These are phyloP conservation scores for Helicocarpus griseus DNA, from an alignment of 2,329 filamentous ascomycete species.

Conservation along the genomic window DNA sequence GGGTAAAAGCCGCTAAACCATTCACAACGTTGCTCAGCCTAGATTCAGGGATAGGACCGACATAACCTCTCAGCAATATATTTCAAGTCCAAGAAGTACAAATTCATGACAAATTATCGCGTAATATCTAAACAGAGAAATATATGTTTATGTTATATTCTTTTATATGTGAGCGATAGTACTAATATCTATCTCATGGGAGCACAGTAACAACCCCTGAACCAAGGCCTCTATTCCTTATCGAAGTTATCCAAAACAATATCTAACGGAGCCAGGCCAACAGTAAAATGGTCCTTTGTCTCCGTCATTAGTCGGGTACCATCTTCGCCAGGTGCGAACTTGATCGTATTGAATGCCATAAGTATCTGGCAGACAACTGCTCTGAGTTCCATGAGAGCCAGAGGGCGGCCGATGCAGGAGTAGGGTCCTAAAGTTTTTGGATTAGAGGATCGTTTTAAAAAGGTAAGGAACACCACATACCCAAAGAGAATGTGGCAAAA, in stretches of 20 bases:
- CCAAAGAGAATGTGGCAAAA: conserved; percentile 26
- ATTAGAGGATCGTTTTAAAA: no score
- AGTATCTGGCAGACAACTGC: background rate
- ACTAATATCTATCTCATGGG: no score
- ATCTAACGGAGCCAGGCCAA: background rate
- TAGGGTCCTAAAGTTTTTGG: background rate
- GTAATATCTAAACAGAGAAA: no score
- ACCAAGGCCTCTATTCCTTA: background rate
- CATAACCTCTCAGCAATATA: no score
- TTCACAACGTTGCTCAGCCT: no score
- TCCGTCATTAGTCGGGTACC: background rate
- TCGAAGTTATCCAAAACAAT: background rate
- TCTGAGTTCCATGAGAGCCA: background rate
- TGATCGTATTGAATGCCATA: background rate
- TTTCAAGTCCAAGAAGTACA: no score
- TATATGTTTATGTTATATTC: no score
- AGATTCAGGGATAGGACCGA: no score
- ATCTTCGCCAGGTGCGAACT: background rate
- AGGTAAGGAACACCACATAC: no score
- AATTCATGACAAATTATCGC: no score
- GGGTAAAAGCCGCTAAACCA: background rate
- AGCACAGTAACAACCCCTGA: no score
- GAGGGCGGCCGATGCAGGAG: background rate
- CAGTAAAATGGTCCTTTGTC: background rate
- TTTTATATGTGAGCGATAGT: no score